These are phyloP conservation scores for Leucoagaricus sp. DNA, from an alignment of 1,284 basidiomycete species.

Conservation along the genomic window DNA sequence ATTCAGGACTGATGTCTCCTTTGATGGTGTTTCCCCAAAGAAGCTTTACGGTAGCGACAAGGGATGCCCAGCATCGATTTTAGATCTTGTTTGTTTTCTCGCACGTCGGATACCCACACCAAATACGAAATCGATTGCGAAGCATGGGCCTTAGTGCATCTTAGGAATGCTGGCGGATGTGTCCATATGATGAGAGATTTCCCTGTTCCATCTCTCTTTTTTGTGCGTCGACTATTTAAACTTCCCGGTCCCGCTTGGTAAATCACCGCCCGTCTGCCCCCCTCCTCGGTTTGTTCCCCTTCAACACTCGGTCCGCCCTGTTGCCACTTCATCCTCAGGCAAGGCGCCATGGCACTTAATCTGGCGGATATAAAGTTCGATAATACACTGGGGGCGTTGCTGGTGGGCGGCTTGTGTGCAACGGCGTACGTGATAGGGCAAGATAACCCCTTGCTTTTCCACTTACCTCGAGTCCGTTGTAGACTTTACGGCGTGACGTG, in stretches of 20 bases:
- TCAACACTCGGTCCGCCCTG: neutral
- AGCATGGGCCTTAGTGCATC: neutral
- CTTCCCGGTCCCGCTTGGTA: neutral
- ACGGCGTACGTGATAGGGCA: conserved; percentile 43
- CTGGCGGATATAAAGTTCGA: conserved; percentile 30
- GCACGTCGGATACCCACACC: neutral
- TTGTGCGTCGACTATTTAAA: conserved; percentile 4
- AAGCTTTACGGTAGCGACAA: neutral
- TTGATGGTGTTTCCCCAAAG: neutral
- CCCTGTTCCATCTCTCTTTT: conserved; percentile 3
- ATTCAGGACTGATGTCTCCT: neutral
- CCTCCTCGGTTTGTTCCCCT: neutral
- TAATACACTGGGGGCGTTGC: conserved; percentile 49
- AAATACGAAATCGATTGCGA: neutral
- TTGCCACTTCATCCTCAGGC: neutral
- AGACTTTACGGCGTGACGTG: conserved; percentile 62
- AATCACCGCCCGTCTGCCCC: neutral
- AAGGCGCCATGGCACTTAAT: neutral
- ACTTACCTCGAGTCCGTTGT: neutral
- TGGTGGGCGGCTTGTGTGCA: conserved; percentile 47
- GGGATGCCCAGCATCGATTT: neutral
- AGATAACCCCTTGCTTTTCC: neutral
- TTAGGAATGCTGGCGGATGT: neutral
- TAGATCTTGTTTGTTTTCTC: neutral
- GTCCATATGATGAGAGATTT: neutral